Evolutionary conservation across 495 filamentous ascomycete genomes (phyloP), one percentile per base, ranked within the genome.

Genomic region (Staphylotrichum tortipilum): DNA sequence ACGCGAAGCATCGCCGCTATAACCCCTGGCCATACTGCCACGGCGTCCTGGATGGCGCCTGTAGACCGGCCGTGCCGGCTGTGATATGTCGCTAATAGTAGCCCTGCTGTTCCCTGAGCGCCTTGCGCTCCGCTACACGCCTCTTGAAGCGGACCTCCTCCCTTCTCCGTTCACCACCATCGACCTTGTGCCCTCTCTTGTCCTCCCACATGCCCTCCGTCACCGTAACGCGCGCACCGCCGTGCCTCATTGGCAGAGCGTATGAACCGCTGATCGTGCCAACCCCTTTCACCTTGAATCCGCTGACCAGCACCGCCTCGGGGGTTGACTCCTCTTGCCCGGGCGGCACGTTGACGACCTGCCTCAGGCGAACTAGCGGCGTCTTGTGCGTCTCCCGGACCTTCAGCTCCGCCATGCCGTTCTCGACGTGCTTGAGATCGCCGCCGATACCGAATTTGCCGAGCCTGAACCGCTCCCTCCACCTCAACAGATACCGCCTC

Each of bases 151-250:
- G 74, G 37, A 97, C 83, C 69, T 94, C 85, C 15, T 82, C 83
- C 68, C 78, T 82, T 65, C 94, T 80, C 64, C 92, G 79, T 71
- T 98, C 92, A 75, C 92, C 92, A 59, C 92, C 92, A 74, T 98
- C 92, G 52, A 96, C 79, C 80, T 97, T 98, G 38, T 79, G 78
- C 33, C 92, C 92, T 49, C 85, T 75, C 60, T 68, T 75, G 57
- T 86, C 73, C 70, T 94, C 89, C 89, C 90, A 95, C 75, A 94
- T 82, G 4, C 86, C 86, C 59, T 95, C 89, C 54, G 84, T 81
- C 7, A 85, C 77, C 46, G 71, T 72, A 40, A 95, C 71, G 29
- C 72, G 71, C 3, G 82, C 84, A 29, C 78, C 71, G 1, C 79
- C 82, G 7, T 80, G 78, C 72, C 85, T 84, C 10, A 88, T 56